These are phyloP conservation scores for Leishmania braziliensis DNA, from an alignment of 208 protist species.

Conservation along the genomic window DNA sequence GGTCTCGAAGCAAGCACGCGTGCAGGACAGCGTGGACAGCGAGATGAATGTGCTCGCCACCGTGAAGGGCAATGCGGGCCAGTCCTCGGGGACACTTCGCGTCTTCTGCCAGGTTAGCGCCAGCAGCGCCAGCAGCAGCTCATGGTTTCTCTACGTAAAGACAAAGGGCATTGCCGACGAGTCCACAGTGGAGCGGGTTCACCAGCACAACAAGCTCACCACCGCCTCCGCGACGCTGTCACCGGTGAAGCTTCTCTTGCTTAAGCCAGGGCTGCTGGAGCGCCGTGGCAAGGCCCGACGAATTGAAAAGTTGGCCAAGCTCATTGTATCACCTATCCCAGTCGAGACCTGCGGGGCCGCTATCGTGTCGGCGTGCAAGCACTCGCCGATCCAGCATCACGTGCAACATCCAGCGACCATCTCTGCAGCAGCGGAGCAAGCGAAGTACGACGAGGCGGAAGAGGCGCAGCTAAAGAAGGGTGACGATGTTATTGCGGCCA, in stretches of 20 bases:
- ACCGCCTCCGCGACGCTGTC: conserved; percentile 1
- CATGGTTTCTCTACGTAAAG: conserved; percentile 71
- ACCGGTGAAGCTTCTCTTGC: conserved; percentile 45
- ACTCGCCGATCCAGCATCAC: background rate
- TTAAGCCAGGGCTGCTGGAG: conserved; percentile 66
- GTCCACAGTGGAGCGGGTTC: conserved; percentile 49
- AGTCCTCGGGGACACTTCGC: conserved; percentile 41
- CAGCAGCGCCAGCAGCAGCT: conserved; percentile 46
- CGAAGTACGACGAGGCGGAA: background rate
- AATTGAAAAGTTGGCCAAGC: conserved; percentile 50
- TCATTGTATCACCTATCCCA: conserved; percentile 43
- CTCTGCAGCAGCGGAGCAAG: background rate
- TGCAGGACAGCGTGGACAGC: background rate
- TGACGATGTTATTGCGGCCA: background rate
- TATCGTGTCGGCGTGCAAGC: conserved; percentile 44
- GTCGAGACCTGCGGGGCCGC: conserved; percentile 56
- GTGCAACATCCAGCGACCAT: background rate
- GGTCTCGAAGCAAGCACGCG: conserved; percentile 9
- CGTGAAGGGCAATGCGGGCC: background rate
- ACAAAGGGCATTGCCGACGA: conserved; percentile 72
- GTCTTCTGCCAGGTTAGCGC: conserved; percentile 59
- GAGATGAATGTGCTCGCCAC: background rate
- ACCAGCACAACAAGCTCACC: conserved; percentile 22
- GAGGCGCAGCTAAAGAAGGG: background rate
- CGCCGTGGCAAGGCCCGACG: conserved; percentile 55